Evolutionary conservation across 2,329 filamentous ascomycete genomes (phyloP), one percentile per base, ranked within the genome.

Genomic region (Ramichloridium luteum): DNA sequence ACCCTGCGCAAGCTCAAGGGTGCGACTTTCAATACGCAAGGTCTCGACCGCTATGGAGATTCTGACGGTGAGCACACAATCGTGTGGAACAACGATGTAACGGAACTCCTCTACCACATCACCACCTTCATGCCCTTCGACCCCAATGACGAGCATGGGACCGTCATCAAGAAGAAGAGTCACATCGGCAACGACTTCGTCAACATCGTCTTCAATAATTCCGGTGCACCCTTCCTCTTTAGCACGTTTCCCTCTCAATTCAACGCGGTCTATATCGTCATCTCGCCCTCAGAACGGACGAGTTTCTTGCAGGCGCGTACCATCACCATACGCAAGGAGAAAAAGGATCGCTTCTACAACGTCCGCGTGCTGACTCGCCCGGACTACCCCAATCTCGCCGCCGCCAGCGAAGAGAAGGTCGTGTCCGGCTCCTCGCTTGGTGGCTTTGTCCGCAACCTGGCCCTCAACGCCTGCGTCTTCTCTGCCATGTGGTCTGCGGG

Each of bases 161-260:
- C 47, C 15, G 45, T 47, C 4, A 45, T 41, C 25, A 70, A 74
- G 54, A 98, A 98, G 64, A 98, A 98, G 59, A 71, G 77, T 3
- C 92, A 96, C 51, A 90, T 96, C 38, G 90, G 90, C 36, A 98
- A 98, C 51, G 90, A 96, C 56, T 93, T 83, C 55, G 90, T 98
- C 52, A 96, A 93, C 53, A 93, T 98, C 46, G 79, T 98, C 36
- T 98, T 92, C 68, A 98, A 98, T 55, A 84, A 93, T 49, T 94
- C 86, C 2, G 88, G 90, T n/a, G 26, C 31, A 26, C 79, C 81
- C 0, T 96, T 93, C 61, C 70, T 72, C 32, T 93, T 93, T 53
- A 74, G 93, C 53, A 93, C 83, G 13, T 93, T 98, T 47, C 84
- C 84, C 1, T 92, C 85, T 1, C 80, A 88, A 35, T 93, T 98